A percentile compares a stretch with the other conserved stretches of the same genome.
Evolutionary conservation across 2,329 filamentous ascomycete species (phyloP).

Genomic region (Malbranchea zuffiana): DNA sequence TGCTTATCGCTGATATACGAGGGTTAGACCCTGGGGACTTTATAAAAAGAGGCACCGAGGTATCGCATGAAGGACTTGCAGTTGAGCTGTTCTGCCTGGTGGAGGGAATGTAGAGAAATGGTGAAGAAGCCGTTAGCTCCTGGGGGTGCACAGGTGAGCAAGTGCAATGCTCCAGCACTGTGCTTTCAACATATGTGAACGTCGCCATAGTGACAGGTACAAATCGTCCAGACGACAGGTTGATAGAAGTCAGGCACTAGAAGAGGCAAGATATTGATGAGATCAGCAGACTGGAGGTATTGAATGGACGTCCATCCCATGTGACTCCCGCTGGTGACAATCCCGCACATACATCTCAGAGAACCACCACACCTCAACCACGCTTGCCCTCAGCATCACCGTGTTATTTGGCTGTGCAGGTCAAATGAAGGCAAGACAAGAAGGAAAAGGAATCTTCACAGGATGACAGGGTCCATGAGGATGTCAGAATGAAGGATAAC

Average conservation of each 20-base stretch:
- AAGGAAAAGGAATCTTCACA: too few species aligned
- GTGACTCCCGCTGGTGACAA: neutral
- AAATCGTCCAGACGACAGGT: neutral
- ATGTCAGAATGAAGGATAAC: too few species aligned
- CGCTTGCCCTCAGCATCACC: too few species aligned
- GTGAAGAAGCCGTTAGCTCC: constrained; percentile 6
- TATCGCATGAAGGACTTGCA: constrained; percentile 7
- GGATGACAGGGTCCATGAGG: too few species aligned
- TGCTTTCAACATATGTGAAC: constrained; percentile 14
- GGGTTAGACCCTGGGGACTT: constrained; percentile 11
- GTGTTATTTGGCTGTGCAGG: too few species aligned
- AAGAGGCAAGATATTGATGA: constrained; percentile 1
- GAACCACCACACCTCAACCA: too few species aligned
- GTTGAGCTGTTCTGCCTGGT: constrained; percentile 6
- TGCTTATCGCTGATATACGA: constrained; percentile 10
- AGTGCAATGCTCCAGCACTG: constrained; percentile 3
- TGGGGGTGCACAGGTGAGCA: constrained; percentile 6
- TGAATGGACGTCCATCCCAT: too few species aligned
- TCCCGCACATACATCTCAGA: neutral
- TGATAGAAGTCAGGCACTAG: constrained; percentile 1
- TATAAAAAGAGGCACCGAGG: constrained; percentile 11
- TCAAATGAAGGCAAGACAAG: too few species aligned
- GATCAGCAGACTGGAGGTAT: constrained; percentile 3
- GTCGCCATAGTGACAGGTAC: constrained; percentile 12
- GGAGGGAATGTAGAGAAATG: constrained; percentile 13